Evolutionary conservation across 176 grass and related monocot genomes (phyloP).

Genomic region (Echinochloa phyllopogon): DNA sequence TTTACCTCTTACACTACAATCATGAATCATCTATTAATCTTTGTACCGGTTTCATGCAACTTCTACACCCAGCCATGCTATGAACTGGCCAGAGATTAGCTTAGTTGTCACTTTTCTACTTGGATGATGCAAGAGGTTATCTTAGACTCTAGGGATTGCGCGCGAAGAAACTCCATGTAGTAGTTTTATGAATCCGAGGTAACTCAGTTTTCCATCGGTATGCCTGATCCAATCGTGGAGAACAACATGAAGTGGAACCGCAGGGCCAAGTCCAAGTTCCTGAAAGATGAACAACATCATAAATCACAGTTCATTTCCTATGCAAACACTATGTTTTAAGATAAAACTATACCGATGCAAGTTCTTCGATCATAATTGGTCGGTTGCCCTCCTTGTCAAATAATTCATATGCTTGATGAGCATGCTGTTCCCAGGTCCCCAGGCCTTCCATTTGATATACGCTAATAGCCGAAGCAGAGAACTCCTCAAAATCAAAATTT

Average conservation of each 20-base stretch:
- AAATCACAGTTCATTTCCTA: background rate
- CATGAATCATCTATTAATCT: slow-evolving; percentile 28
- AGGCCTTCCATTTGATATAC: slow-evolving; percentile 72
- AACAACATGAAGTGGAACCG: slow-evolving; percentile 58
- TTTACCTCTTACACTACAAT: slow-evolving; percentile 30
- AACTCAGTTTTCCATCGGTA: slow-evolving; percentile 68
- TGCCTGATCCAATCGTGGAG: slow-evolving; percentile 72
- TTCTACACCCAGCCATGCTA: slow-evolving; percentile 16
- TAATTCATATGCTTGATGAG: slow-evolving; percentile 52
- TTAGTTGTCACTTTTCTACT: slow-evolving; percentile 11
- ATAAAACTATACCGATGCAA: slow-evolving; percentile 54
- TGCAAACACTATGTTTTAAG: background rate
- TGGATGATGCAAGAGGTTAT: slow-evolving; percentile 23
- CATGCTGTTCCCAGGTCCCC: slow-evolving; percentile 71
- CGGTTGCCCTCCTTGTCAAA: slow-evolving; percentile 75
- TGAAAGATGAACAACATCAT: slow-evolving; percentile 9
- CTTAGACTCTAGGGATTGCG: slow-evolving; percentile 31
- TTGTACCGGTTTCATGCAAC: slow-evolving; percentile 36
- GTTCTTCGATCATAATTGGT: slow-evolving; percentile 63
- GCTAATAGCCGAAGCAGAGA: slow-evolving; percentile 58
- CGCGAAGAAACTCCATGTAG: slow-evolving; percentile 66
- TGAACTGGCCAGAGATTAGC: slow-evolving; percentile 32
- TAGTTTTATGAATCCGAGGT: slow-evolving; percentile 68
- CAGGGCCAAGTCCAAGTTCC: slow-evolving; percentile 69
- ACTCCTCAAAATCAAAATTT: slow-evolving; percentile 73